These are phyloP conservation scores for Agastache rugosa DNA, from an alignment of 257 asterid genomes.

Conservation along the genomic window DNA sequence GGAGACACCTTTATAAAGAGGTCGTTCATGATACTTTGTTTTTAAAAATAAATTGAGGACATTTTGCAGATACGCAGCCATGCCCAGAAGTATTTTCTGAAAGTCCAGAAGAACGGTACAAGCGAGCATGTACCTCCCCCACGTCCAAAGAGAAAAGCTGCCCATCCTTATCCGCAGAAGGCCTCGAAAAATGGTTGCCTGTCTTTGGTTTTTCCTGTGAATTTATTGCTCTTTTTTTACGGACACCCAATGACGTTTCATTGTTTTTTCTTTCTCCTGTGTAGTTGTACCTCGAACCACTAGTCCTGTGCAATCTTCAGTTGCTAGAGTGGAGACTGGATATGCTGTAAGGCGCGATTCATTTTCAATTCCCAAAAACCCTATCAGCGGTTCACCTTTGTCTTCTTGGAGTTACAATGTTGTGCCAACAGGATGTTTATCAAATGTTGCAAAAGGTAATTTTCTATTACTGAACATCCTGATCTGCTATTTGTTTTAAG, in stretches of 20 bases:
- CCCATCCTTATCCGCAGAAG: conserved; percentile 94
- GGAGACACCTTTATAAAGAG: not conserved
- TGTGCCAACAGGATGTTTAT: conserved; percentile 45
- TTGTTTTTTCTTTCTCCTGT: conserved; percentile 25
- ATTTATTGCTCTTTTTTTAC: not conserved
- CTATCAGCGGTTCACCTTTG: conserved; percentile 44
- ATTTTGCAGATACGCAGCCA: conserved; percentile 91
- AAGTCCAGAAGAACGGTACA: conserved; percentile 85
- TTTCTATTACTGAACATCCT: conserved; percentile 17
- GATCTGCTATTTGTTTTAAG: conserved; percentile 11
- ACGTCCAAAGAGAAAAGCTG: conserved; percentile 94
- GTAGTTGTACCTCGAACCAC: conserved; percentile 50
- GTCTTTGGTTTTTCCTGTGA: not conserved
- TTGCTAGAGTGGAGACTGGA: conserved; percentile 54
- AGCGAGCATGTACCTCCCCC: conserved; percentile 94
- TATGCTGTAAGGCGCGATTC: conserved; percentile 54
- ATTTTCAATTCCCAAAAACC: conserved; percentile 46
- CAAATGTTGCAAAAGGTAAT: conserved; percentile 55
- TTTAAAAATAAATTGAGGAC: conserved; percentile 26
- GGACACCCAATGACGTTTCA: conserved; percentile 4
- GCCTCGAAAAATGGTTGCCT: conserved; percentile 68
- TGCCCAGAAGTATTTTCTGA: conserved; percentile 91
- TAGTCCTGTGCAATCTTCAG: conserved; percentile 54
- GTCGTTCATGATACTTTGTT: conserved; percentile 22
- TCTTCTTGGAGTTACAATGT: conserved; percentile 58